These are phyloP conservation scores for Penicillium brasilianum DNA, from an alignment of 2,329 filamentous ascomycete species.

Conservation along the genomic window DNA sequence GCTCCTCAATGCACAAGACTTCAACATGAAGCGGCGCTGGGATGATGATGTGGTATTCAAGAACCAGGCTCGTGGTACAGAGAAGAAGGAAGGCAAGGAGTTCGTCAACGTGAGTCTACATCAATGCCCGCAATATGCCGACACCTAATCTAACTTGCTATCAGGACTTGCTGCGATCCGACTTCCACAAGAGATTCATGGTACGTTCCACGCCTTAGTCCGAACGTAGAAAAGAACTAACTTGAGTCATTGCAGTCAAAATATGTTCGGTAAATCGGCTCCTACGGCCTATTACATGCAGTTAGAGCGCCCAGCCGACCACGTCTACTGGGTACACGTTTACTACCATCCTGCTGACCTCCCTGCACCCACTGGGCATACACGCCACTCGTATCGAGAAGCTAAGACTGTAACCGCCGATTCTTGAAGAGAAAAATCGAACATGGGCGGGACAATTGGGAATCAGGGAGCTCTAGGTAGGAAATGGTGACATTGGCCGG, in stretches of 20 bases:
- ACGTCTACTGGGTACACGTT: not conserved
- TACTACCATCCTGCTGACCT: not conserved
- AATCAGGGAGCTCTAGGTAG: not conserved
- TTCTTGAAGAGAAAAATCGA: no score
- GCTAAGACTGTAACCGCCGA: no score
- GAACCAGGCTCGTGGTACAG: slow-evolving; percentile 94
- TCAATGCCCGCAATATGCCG: not conserved
- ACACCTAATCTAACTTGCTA: slow-evolving; percentile 21
- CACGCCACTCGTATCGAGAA: not conserved
- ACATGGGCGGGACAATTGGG: not conserved
- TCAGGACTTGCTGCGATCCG: slow-evolving; percentile 84
- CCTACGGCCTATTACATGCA: not conserved
- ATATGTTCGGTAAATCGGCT: slow-evolving; percentile 52
- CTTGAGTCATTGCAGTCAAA: slow-evolving; percentile 45
- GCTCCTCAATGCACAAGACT: slow-evolving; percentile 83
- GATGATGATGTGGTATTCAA: slow-evolving; percentile 99
- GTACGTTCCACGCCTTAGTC: slow-evolving; percentile 40
- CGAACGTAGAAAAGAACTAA: slow-evolving; percentile 14
- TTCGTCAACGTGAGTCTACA: slow-evolving; percentile 81
- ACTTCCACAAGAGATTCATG: slow-evolving; percentile 99
- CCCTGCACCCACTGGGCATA: not conserved
- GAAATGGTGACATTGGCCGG: not conserved
- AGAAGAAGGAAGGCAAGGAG: slow-evolving; percentile 90
- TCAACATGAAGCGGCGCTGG: slow-evolving; percentile 85
- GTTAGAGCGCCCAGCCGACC: not conserved